phyloP scores from a whole-genome alignment of 2,329 filamentous ascomycete species.

The Colletotrichum gloeosporioides region DNA sequence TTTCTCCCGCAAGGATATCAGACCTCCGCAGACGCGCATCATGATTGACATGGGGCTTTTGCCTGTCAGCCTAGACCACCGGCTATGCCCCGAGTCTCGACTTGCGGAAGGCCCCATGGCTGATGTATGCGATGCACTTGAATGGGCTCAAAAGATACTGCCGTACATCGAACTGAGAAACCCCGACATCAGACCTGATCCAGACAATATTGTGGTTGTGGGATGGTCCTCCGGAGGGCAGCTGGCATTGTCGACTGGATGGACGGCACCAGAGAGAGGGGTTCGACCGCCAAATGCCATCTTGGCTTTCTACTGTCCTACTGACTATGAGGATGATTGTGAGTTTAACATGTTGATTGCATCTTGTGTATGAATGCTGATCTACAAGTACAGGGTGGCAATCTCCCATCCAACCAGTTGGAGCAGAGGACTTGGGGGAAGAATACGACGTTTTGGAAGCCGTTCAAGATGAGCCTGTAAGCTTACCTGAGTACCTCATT shows the following conservation, averaged over 20 bases:
- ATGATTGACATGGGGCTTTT: conserved; percentile 46
- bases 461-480: conserved; percentile 18
- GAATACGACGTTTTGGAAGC: conserved; percentile 32
- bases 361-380: background rate
- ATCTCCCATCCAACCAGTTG: conserved; percentile 23
- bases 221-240: conserved; percentile 56
- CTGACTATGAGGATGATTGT: conserved; percentile 15
- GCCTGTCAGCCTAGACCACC: conserved; percentile 54
- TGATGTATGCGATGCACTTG: conserved; percentile 48
- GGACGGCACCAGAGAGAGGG: conserved; percentile 32
- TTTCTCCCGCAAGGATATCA: conserved; percentile 41
- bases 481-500: background rate
- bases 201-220: conserved; percentile 40
- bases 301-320: conserved; percentile 7
- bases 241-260: conserved; percentile 49
- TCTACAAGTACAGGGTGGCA: conserved; percentile 4
- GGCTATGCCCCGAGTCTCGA: conserved; percentile 53
- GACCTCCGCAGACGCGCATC: conserved; percentile 38
- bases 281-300: conserved; percentile 36
- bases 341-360: background rate
- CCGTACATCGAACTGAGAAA: conserved; percentile 28
- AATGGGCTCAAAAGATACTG: conserved; percentile 42
- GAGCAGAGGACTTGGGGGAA: background rate
- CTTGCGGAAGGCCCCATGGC: conserved; percentile 49
- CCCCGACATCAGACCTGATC: conserved; percentile 24